Evolutionary conservation across 179 eudicot species (phyloP).

Genomic region (Beta lomatogona): DNA sequence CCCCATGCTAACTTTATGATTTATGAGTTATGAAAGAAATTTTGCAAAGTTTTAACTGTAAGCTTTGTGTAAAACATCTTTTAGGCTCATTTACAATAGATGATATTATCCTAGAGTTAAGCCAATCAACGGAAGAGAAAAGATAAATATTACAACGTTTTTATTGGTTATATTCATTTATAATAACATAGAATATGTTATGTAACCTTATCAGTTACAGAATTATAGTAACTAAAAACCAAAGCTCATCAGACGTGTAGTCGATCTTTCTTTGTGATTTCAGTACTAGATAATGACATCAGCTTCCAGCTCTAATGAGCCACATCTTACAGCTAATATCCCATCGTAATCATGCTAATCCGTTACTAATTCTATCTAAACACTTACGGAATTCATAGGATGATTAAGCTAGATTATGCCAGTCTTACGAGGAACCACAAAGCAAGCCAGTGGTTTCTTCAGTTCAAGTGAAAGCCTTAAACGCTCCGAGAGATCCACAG

Average conservation of each 20-base stretch:
- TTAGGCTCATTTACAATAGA: too few relatives aligned
- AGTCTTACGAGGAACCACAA: conserved; percentile 25
- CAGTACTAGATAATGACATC: neutral
- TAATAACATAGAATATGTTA: too few relatives aligned
- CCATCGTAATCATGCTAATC: neutral
- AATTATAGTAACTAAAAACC: neutral
- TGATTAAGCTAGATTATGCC: neutral
- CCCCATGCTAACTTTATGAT: too few relatives aligned
- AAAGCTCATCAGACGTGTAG: neutral
- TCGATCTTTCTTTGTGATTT: neutral
- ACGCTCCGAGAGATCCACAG: conserved; percentile 41
- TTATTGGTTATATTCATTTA: too few relatives aligned
- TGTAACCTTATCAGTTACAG: neutral
- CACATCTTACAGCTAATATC: neutral
- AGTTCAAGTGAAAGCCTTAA: conserved; percentile 50
- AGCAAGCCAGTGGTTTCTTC: conserved; percentile 39
- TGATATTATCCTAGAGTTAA: too few relatives aligned
- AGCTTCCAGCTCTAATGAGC: conserved; percentile 6
- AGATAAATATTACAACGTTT: too few relatives aligned
- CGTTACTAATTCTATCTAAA: neutral
- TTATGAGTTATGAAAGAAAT: too few relatives aligned
- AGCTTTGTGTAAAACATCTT: too few relatives aligned
- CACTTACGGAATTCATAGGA: neutral
- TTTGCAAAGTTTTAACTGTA: too few relatives aligned
- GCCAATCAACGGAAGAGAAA: too few relatives aligned